Base-by-base conservation (phyloP, 768 basidiomycete species). In the Panaeolus papilionaceus region DNA sequence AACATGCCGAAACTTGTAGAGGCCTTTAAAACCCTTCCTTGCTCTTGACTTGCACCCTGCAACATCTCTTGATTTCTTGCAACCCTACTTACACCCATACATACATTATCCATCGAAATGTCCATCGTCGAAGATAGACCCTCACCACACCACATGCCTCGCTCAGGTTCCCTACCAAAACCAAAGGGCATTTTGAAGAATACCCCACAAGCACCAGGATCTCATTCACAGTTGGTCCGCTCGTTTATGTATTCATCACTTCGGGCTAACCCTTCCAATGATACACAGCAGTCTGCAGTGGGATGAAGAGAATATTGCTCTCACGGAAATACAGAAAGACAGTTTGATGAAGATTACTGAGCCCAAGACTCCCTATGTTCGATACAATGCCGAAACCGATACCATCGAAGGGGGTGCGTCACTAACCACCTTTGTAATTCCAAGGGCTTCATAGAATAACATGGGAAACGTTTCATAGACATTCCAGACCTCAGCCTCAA, bases 281-380 rank as follows among this genome's bases (percentile, higher is more conserved):
- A n/a, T 71, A 44, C 72, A 33, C 64, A 84, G 86, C 71, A 96
- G 90, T 72, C 75, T 98, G 74, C 93, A 94, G 75, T 98, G 96
- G 96, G 96, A 98, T 75, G 96, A 98, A 74, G 93, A 89, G 76
- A 98, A 98, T 75, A 84, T 98, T 40, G 93, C 94, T 28, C 78
- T 93, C 74, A 98, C 96, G 0, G 96, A 98, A 79, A 90, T 95
- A 71, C 89, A 92, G 84, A 97, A 97, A 79, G 95, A 97, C 74
- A 96, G 94, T 70, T 82, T 95, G 75, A 98, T 98, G 96, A 98
- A 98, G 88, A 98, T 98, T 75, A 95, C 94, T 2, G 96, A 98
- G 75, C 96, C 96, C 64, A 98, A 98, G 86, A 98, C 96, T 10
- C 96, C 96, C 1, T 98, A 93, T 79, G 96, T 98, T 64, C 85